These are phyloP conservation scores for Cyclotella distinguenda DNA, from an alignment of 108 stramenopile genomes.

Conservation along the genomic window DNA sequence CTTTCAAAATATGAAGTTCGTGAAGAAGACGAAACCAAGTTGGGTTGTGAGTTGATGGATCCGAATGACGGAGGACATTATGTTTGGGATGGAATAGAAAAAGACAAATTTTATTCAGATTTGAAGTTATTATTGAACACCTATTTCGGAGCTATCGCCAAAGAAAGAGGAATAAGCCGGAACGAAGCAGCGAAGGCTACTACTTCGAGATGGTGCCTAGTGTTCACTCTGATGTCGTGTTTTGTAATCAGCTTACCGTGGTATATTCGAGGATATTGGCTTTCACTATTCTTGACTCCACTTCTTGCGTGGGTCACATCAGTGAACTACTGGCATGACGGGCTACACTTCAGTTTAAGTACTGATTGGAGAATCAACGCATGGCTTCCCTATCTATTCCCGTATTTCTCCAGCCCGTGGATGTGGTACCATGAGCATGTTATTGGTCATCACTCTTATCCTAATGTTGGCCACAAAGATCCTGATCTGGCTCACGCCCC, in stretches of 20 bases:
- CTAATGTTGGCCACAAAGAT: constrained; percentile 57
- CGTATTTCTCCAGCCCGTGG: constrained; percentile 51
- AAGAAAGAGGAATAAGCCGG: constrained; percentile 33
- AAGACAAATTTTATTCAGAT: constrained; percentile 45
- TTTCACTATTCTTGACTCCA: constrained; percentile 45
- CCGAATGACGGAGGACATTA: constrained; percentile 31
- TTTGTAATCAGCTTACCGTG: constrained; percentile 42
- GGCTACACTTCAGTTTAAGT: constrained; percentile 49
- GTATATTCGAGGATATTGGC: constrained; percentile 40
- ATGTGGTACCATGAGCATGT: constrained; percentile 65
- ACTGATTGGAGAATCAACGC: constrained; percentile 59
- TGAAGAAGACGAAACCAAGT: constrained; percentile 5
- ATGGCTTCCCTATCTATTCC: constrained; percentile 50
- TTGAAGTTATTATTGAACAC: constrained; percentile 25
- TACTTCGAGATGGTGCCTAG: constrained; percentile 35
- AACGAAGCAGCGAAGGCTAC: constrained; percentile 52
- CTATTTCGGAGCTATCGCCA: constrained; percentile 45
- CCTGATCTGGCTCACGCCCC: constrained; percentile 61
- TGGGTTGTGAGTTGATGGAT: constrained; percentile 44
- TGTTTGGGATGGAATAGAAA: constrained; percentile 47
- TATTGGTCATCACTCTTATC: constrained; percentile 59
- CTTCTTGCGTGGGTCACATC: constrained; percentile 45
- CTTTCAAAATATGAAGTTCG: constrained; percentile 49
- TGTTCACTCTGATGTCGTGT: constrained; percentile 19
- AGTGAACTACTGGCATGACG: constrained; percentile 62